Conservation (phyloP, 129 eudicot genomes). For the Dittrichia graveolens region DNA sequence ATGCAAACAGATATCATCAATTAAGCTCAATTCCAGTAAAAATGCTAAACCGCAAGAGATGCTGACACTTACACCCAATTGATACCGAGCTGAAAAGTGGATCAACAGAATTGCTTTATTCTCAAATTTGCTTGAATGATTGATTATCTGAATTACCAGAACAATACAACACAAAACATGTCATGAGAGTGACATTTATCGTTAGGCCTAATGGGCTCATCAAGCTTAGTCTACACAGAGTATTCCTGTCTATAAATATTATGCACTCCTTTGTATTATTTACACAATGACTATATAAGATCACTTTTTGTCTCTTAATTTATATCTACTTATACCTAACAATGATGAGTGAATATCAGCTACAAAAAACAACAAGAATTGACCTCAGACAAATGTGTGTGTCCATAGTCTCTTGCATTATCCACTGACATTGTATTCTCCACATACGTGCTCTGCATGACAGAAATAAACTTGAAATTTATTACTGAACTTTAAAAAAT, state of each 20-base stretch:
- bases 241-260: no score
- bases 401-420: slow-evolving; percentile 95
- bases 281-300: no score
- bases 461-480: not conserved
- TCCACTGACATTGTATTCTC: slow-evolving; percentile 63
- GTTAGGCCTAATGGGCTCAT: no score
- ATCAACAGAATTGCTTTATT: slow-evolving; percentile 95
- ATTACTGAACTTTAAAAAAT: not conserved
- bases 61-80: slow-evolving; percentile 62
- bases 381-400: slow-evolving; percentile 95
- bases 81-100: slow-evolving; percentile 97
- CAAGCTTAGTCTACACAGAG: no score
- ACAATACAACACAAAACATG: not conserved
- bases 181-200: not conserved
- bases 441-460: slow-evolving; percentile 73
- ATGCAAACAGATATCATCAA: not conserved
- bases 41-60: slow-evolving; percentile 8
- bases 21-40: not conserved
- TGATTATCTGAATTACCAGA: slow-evolving; percentile 58
- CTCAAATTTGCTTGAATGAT: slow-evolving; percentile 62
- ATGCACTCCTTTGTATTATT: no score
- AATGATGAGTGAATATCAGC: slow-evolving; percentile 5
- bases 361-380: slow-evolving; percentile 4
- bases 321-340: no score
- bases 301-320: no score